A percentile compares a stretch with the other conserved stretches of the same genome.
These are phyloP conservation scores for Trichophyton benhamiae DNA, from an alignment of 2,329 filamentous ascomycete species.

Conservation along the genomic window DNA sequence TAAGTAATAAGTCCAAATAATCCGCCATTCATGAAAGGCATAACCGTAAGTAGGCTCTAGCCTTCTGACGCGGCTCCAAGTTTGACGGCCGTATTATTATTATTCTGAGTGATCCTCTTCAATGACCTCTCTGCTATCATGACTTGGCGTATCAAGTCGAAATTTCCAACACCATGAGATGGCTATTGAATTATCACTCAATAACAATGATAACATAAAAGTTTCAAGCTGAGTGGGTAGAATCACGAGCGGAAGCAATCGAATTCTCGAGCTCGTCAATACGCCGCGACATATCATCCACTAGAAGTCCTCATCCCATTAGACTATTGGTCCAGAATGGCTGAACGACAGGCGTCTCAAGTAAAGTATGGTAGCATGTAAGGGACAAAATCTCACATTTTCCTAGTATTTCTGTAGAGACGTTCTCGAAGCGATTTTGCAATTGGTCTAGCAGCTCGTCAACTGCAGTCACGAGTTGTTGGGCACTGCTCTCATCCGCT, in stretches of 20 bases:
- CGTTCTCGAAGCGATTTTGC: constrained; percentile 69
- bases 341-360: not conserved
- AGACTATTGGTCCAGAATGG: not conserved
- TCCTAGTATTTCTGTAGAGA: constrained; percentile 75
- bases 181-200: not conserved
- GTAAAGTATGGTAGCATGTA: not conserved
- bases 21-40: not conserved
- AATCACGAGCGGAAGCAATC: constrained; percentile 45
- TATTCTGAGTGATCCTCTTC: too few relatives aligned
- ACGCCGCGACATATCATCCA: constrained; percentile 87
- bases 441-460: constrained; percentile 78
- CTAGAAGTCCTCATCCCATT: constrained; percentile 35
- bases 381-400: constrained; percentile 53
- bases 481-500: constrained; percentile 15
- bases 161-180: not conserved
- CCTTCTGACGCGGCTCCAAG: too few relatives aligned
- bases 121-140: not conserved
- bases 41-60: not conserved
- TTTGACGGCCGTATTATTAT: too few relatives aligned
- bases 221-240: constrained; percentile 23
- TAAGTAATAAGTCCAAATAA: not conserved
- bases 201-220: not conserved
- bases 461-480: constrained; percentile 60
- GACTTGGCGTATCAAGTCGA: not conserved
- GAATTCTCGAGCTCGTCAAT: constrained; percentile 72